Conservation (phyloP, 306 rosid species). For the Ammopiptanthus mongolicus region DNA sequence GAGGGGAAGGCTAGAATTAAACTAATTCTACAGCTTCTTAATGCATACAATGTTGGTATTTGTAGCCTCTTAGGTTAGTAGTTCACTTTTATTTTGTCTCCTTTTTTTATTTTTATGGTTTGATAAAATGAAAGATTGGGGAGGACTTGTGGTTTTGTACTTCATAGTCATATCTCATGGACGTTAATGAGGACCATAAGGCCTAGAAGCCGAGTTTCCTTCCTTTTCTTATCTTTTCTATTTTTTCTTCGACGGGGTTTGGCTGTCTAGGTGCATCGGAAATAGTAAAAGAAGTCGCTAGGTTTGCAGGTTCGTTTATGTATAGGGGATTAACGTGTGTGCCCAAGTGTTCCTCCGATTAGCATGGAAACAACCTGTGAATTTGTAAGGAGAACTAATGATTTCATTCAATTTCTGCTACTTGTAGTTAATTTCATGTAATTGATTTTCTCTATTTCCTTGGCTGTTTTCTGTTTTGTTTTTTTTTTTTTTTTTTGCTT, state of each 20-base stretch:
- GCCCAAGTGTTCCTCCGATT: background rate
- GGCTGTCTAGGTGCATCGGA: conserved; percentile 23
- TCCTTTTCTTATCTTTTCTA: background rate
- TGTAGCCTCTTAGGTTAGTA: conserved; percentile 18
- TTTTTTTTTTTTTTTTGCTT: background rate
- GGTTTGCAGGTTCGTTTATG: conserved; percentile 34
- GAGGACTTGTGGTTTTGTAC: conserved; percentile 20
- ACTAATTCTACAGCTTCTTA: conserved; percentile 2
- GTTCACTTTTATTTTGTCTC: conserved; percentile 15
- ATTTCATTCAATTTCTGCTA: conserved; percentile 22
- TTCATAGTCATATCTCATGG: conserved; percentile 12
- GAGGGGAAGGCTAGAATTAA: background rate
- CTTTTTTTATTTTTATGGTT: conserved; percentile 2
- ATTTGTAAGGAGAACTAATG: conserved; percentile 28
- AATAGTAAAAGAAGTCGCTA: conserved; percentile 11
- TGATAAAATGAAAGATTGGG: conserved; percentile 21
- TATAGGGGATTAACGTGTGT: background rate
- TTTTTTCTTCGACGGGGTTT: background rate
- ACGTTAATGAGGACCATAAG: background rate
- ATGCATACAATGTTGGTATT: conserved; percentile 23
- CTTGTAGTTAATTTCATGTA: conserved; percentile 11
- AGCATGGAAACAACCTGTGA: conserved; percentile 30
- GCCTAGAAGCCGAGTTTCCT: conserved; percentile 2
- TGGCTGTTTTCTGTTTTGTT: background rate
- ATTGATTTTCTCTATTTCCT: background rate